Evolutionary conservation across 495 filamentous ascomycete genomes (phyloP), one percentile per base, ranked within the genome.

Genomic region (Talaromyces liani): DNA sequence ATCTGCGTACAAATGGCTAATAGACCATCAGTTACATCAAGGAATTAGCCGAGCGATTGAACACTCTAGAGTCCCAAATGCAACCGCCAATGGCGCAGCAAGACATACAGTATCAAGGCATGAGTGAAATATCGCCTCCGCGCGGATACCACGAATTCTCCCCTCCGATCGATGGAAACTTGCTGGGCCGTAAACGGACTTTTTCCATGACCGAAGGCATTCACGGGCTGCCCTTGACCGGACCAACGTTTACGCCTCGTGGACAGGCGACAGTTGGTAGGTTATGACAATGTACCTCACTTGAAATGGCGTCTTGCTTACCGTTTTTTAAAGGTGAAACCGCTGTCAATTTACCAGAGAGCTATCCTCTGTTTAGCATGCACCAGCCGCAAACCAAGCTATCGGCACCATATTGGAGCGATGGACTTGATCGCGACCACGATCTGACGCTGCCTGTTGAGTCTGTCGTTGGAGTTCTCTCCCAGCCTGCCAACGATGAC

Each of bases 1-100:
- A 25, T n/a, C 20, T 29, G 6, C 6, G 10, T 16, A 41, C 14
- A 41, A 41, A 41, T 6, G 3, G 14, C 36, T 29, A 29, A 62
- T 70, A 47, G 60, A 64, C 56, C 29, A 61, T 18, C 69, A 93
- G 90, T 0, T 98, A 98, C 69, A 98, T 98, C 71, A 97, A 97
- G 71, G 93, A 98, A 71, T 82, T 98, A 2, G 92, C 93, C 34
- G 93, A 97, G 66, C 83, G 93, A 31, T 82, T 98, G 58, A 86
- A 93, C 65, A 87, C 84, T 1, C 87, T 98, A 24, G 93, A 98
- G 66, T 88, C 83, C 51, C 84, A 86, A 65, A 82, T 80, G 77
- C 80, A 77, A 60, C 79, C 72, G 14, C 68, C 75, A 7, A 79
- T 82, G 60, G 73, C 75, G 20, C 79, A 80, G 57, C 67, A 79